A percentile compares a stretch with the other conserved stretches of the same genome.
These are phyloP conservation scores for Odonthalia washingtoniensis DNA, from an alignment of 31 red algal species.

Conservation along the genomic window DNA sequence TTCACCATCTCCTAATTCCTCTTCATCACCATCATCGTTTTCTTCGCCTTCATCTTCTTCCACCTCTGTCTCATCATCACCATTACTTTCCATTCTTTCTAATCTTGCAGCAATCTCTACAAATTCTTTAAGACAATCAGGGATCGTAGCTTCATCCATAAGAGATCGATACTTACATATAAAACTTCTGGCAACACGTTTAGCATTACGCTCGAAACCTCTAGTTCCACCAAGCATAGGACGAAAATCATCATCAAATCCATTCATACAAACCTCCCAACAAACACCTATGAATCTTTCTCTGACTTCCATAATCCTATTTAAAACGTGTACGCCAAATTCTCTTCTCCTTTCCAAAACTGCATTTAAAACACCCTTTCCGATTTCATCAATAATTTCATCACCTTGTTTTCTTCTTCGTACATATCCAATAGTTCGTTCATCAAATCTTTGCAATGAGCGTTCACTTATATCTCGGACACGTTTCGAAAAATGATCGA, in stretches of 20 bases:
- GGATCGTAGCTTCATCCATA: slow-evolving; percentile 54
- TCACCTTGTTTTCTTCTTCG: too few relatives aligned
- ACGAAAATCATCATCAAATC: slow-evolving; percentile 92
- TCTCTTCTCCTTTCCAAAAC: slow-evolving; percentile 42
- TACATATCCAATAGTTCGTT: slow-evolving; percentile 40
- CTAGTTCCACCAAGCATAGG: slow-evolving; percentile 83
- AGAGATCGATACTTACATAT: slow-evolving; percentile 47
- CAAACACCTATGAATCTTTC: slow-evolving; percentile 68
- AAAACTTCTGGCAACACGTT: slow-evolving; percentile 57
- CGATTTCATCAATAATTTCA: too few relatives aligned
- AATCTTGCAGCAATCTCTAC: slow-evolving; percentile 6
- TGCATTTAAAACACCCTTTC: slow-evolving; percentile 11
- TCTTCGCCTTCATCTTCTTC: neutral
- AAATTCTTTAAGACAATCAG: slow-evolving; percentile 36
- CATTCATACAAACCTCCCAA: slow-evolving; percentile 62
- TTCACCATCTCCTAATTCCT: slow-evolving; percentile 10
- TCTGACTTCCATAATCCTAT: slow-evolving; percentile 41
- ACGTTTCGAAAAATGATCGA: slow-evolving; percentile 43
- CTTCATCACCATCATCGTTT: neutral
- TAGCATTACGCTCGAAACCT: slow-evolving; percentile 73
- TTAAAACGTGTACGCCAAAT: slow-evolving; percentile 47
- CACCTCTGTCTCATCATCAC: neutral
- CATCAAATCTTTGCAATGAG: slow-evolving; percentile 45
- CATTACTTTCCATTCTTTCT: too few relatives aligned
- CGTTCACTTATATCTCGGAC: slow-evolving; percentile 38